Evolutionary conservation across 192 early-diverging fungal species (phyloP).

Genomic region (Fimicolochytrium jonesii): DNA sequence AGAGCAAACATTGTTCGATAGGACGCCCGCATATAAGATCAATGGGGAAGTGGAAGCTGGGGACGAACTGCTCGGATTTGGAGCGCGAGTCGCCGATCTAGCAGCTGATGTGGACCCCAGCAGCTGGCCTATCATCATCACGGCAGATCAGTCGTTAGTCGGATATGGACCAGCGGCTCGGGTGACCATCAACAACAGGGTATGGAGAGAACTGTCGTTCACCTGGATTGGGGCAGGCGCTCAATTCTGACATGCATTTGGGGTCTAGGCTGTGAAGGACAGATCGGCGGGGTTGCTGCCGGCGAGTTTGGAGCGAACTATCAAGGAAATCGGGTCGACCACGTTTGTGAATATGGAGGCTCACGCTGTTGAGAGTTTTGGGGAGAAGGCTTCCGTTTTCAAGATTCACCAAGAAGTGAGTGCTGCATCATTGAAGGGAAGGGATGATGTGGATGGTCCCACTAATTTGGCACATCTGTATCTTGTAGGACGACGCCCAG

Average conservation of each 20-base stretch:
- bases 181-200: background rate
- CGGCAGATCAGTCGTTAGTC: background rate
- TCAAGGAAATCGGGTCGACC: constrained; percentile 5
- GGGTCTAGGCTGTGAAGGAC: background rate
- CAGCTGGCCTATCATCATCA: constrained; percentile 3
- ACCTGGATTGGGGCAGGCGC: background rate
- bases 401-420: background rate
- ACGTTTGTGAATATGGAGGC: constrained; percentile 1
- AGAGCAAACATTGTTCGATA: too few species aligned
- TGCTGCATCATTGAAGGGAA: background rate
- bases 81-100: background rate
- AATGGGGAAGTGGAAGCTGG: background rate
- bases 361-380: constrained; percentile 12
- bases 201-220: background rate
- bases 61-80: constrained; percentile 8
- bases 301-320: background rate
- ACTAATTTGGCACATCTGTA: background rate
- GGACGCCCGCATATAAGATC: background rate
- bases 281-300: background rate
- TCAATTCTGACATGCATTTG: background rate
- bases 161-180: background rate
- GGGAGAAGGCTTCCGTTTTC: background rate
- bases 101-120: background rate
- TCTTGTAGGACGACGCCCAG: background rate
- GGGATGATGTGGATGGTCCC: background rate